A percentile compares a stretch with the other conserved stretches of the same genome.
These are phyloP conservation scores for Loxodes magnus DNA, from an alignment of 73 alveolate species.

Conservation along the genomic window DNA sequence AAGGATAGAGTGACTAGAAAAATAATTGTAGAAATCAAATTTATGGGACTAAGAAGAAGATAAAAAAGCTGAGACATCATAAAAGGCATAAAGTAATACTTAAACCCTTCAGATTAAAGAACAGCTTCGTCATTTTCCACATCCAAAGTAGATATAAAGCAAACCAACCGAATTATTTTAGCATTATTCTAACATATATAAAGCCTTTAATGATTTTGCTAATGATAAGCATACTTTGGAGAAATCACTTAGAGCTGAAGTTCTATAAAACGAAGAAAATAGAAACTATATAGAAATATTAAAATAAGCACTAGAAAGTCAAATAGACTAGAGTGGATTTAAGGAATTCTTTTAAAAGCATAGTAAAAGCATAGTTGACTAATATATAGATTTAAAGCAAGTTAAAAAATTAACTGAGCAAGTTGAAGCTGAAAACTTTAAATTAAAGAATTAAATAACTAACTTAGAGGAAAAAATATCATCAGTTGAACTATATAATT, in stretches of 20 bases:
- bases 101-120: background rate
- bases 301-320: background rate
- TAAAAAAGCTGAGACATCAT: background rate
- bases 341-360: background rate
- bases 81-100: background rate
- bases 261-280: background rate
- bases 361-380: background rate
- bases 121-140: background rate
- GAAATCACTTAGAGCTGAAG: background rate
- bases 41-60: constrained; percentile 6
- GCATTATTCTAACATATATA: background rate
- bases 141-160: background rate
- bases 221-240: background rate
- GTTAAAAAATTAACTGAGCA: background rate
- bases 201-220: background rate
- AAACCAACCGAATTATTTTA: background rate
- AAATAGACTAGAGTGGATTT: background rate
- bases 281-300: background rate
- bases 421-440: background rate
- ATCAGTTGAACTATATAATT: background rate
- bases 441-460: background rate
- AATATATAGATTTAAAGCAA: background rate
- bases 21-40: too few species aligned
- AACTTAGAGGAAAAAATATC: background rate
- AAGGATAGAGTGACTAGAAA: too few species aligned